Evolutionary conservation across 495 filamentous ascomycete species (phyloP), one percentile per base, ranked within the genome.

Genomic region (Cladorrhinum samala): DNA sequence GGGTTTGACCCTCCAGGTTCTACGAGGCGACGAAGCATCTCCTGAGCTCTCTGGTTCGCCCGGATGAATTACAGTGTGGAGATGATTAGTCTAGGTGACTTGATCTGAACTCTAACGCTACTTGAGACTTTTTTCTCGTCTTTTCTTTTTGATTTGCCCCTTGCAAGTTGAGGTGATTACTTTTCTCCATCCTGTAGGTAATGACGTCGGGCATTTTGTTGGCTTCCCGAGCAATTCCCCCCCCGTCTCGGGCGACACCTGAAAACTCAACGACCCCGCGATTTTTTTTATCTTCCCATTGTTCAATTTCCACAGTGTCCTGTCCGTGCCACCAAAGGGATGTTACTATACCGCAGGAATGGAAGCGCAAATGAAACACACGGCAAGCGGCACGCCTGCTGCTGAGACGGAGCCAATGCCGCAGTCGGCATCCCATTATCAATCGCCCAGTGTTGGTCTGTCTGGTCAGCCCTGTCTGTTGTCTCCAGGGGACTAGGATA

Each of bases 21-120:
- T 44, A 25, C 33, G 50, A 53, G 39, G 44, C 49, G 20, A 41
- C 49, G 51, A 55, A 50, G 42, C 42, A 51, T 43, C 46, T 52
- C 44, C 49, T 54, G 53, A 30, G 50, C 23, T 17, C 36, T 61
- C 41, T 64, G 63, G 61, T 67, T 67, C 64, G 64, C 59, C 51
- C 64, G 64, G 61, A 53, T 66, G 58, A 67, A 67, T 60, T 24
- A 57, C 39, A 27, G 23, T 39, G 62, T 63, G 61, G 63, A 53
- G 60, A 43, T 62, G 9, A 41, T 37, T 43, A n/a, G n/a, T n/a
- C n/a, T n/a, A 18, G 27, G 46, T 49, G 40, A 60, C 54, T 45
- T 24, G 36, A 49, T 17, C 52, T 48, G 52, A 57, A 36, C 55
- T 53, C 47, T 27, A 49, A 52, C 47, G 46, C 52, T 55, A 38